Percentiles rank a stretch among this genome's conserved stretches.
These are phyloP conservation scores for Elsinoe batatas DNA, from an alignment of 2,329 filamentous ascomycete genomes.

Conservation along the genomic window DNA sequence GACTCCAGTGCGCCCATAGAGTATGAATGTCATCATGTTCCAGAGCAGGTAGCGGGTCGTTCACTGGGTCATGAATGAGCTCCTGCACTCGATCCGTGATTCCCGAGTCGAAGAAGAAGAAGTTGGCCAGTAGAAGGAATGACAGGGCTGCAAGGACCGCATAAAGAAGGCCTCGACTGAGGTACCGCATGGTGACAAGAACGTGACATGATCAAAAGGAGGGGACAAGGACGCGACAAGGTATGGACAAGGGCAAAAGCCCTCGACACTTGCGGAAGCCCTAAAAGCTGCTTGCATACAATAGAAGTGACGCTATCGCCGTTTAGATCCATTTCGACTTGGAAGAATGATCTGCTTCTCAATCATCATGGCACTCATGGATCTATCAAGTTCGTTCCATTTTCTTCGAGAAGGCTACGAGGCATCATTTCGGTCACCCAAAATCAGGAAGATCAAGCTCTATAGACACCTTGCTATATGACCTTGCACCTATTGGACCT, in stretches of 20 bases:
- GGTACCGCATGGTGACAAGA: background rate
- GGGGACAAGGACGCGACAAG: background rate
- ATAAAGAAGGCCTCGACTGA: slow-evolving; percentile 1
- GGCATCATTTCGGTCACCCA: background rate
- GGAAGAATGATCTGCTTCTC: background rate
- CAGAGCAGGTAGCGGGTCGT: slow-evolving; percentile 1
- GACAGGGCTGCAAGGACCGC: background rate
- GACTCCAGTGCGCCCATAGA: slow-evolving; percentile 5
- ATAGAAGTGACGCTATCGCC: slow-evolving; percentile 6
- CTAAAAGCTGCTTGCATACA: background rate
- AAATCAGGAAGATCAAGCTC: background rate
- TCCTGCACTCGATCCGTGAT: slow-evolving; percentile 3
- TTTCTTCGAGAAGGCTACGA: background rate
- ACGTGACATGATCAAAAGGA: background rate
- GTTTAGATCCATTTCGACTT: background rate
- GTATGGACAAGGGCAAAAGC: background rate
- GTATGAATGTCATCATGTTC: background rate
- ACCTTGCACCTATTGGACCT: background rate
- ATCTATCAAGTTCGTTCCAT: too few species aligned
- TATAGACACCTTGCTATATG: background rate
- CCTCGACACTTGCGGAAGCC: background rate
- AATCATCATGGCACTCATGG: too few species aligned
- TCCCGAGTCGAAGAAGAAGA: slow-evolving; percentile 7
- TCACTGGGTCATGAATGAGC: background rate
- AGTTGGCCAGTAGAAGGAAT: background rate